Base-by-base conservation (phyloP, 176 grass and related monocot species). In the Pontederia crassipes region DNA sequence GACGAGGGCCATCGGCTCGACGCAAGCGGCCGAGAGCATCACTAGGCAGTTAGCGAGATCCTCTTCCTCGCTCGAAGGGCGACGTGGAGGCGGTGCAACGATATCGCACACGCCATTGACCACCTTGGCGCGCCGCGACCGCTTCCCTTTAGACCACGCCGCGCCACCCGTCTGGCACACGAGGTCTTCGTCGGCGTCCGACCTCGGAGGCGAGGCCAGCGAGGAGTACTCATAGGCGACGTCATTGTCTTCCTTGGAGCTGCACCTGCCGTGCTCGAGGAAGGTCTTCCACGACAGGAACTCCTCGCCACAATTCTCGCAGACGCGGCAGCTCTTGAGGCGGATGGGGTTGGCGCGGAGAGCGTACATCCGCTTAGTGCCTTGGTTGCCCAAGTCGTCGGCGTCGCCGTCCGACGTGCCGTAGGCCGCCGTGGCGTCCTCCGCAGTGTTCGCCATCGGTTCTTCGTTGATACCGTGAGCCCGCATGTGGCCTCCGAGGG, bases 401-500 rank as follows among this genome's bases (percentile, higher is more conserved):
- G 74, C 75, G 57, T 35, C 67, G 11, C 56, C 53, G 59, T 28
- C 14, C 13, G 61, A 77, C 32, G 32, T 69, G 26, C 55, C 66
- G 32, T 20, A 61, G 17, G 47, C 59, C 28, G 49, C 60, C 11
- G 77, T 45, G 12, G 61, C 61, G 8, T 73, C 70, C 10, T 62
- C 73, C 12, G 51, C 61, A 1, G 48, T 65, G 12, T 77, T 74
- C 15, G 58, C 27, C 18, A 45, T 46, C 20, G 75, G 60, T 35
- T 86, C 74, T 10, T 86, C 80, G 46, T 70, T 59, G 73, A 83
- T 78, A 55, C 81, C 75, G 49, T 96, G 92, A 12, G 86, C 83
- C 27, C 78, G 80, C 92, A 96, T 96, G 70, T 96, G 92, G 14
- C 92, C 92, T 0, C 92, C 92, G 17, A 96, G 86, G 10, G 83